A percentile compares a stretch with the other conserved stretches of the same genome.
These are phyloP conservation scores for Tilletiopsis washingtonensis DNA, from an alignment of 1,284 basidiomycete genomes.

Conservation along the genomic window DNA sequence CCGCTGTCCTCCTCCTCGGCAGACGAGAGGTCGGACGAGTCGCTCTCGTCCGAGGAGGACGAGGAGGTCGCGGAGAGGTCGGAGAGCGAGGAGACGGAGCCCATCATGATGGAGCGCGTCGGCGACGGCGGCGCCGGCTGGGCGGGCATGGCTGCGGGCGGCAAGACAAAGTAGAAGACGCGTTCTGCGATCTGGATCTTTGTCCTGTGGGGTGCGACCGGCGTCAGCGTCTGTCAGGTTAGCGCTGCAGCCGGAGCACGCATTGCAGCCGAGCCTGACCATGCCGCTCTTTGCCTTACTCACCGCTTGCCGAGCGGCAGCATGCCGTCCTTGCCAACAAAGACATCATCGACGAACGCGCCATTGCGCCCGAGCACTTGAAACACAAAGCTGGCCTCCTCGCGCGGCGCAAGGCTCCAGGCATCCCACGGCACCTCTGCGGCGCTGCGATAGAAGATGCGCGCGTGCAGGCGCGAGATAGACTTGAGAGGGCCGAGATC, in stretches of 20 bases:
- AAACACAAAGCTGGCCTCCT: conserved; percentile 73
- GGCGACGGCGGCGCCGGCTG: conserved; percentile 10
- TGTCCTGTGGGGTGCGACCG: conserved; percentile 58
- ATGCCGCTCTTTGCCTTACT: no score
- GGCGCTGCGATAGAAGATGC: conserved; percentile 67
- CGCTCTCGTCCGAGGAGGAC: conserved; percentile 15
- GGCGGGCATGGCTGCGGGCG: conserved; percentile 50
- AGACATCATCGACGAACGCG: conserved; percentile 93
- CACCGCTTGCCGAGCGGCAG: conserved; percentile 51
- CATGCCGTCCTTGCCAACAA: conserved; percentile 77
- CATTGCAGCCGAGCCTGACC: no score
- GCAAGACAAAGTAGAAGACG: conserved; percentile 92
- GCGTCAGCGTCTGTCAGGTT: no score
- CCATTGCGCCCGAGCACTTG: conserved; percentile 90
- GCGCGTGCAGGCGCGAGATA: conserved; percentile 89
- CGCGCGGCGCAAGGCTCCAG: background rate
- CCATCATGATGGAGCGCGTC: no score
- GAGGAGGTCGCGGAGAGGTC: conserved; percentile 35
- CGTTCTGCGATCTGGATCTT: conserved; percentile 97
- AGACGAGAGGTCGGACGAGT: conserved; percentile 22
- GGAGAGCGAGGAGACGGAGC: conserved; percentile 18
- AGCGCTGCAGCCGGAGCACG: no score
- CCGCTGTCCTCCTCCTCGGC: conserved; percentile 13
- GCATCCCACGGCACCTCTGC: conserved; percentile 4
- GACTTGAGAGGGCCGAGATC: conserved; percentile 95